Evolutionary conservation across 345 rosid species (phyloP), one percentile per base, ranked within the genome.

Genomic region (Heritiera littoralis): DNA sequence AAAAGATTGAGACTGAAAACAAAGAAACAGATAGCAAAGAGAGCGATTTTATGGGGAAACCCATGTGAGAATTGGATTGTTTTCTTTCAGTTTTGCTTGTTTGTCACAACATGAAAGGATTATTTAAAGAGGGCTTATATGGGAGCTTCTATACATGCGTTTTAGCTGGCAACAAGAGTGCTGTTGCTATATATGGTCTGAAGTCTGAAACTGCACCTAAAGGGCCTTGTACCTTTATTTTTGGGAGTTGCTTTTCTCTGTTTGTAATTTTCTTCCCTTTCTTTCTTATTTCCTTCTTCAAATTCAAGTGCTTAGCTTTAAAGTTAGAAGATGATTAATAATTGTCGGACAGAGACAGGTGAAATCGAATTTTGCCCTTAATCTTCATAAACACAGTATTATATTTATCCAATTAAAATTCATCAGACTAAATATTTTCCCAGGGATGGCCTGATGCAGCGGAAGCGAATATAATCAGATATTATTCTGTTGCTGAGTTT

Each of bases 1-100:
- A 10, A 78, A 86, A 70, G 56, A 76, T 72, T 71, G 72, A 58
- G 49, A 83, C 17, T 68, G 78, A 51, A 76, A 81, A 72, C 43
- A 73, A 20, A 54, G 46, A 14, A 61, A 74, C 67, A 52, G 49
- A 51, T 35, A 52, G 70, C 56, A 61, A 63, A 80, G 54, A 68
- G 69, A 23, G 76, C 55, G 84, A 43, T 40, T 43, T 68, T 78
- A 18, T 18, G 55, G 67, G 78, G 4, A 79, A 86, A 76, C 78
- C 86, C 89, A 83, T 72, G 54, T 84, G 61, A 71, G 64, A 76
- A 4, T 56, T 35, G 64, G 7, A 30, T 43, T 20, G 43, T 32
- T 23, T 40, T 9, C 40, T 79, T 76, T 63, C 51, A 5, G 72
- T 83, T 69, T 67, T 78, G 51, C 59, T 66, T 40, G 45, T 58